These are phyloP conservation scores for Kentomonas sorsogonicus DNA, from an alignment of 208 protist genomes.

Conservation along the genomic window DNA sequence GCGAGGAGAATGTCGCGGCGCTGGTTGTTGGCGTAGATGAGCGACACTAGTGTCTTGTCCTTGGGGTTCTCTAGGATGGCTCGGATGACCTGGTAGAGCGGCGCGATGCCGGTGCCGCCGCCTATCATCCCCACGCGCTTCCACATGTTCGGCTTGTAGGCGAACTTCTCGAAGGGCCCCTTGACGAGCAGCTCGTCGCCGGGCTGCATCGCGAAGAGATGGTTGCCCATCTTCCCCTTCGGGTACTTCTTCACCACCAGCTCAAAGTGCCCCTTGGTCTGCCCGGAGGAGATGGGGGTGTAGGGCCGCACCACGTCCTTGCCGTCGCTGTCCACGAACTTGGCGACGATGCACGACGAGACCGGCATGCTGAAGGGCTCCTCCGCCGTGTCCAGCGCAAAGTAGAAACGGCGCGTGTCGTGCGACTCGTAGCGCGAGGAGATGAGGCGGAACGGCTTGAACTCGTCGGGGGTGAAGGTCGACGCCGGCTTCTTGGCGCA, in stretches of 20 bases:
- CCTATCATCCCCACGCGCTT: slow-evolving; percentile 89
- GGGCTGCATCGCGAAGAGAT: slow-evolving; percentile 86
- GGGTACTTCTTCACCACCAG: slow-evolving; percentile 83
- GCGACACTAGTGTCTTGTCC: slow-evolving; percentile 78
- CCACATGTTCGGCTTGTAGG: slow-evolving; percentile 83
- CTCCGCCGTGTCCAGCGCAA: slow-evolving; percentile 50
- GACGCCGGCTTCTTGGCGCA: slow-evolving; percentile 35
- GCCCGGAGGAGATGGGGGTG: slow-evolving; percentile 69
- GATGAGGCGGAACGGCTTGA: slow-evolving; percentile 73
- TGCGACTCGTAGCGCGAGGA: slow-evolving; percentile 81
- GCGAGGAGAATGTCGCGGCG: slow-evolving; percentile 89
- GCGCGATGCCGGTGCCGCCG: slow-evolving; percentile 89
- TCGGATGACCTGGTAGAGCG: slow-evolving; percentile 87
- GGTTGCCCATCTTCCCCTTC: slow-evolving; percentile 87
- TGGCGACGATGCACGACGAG: slow-evolving; percentile 74
- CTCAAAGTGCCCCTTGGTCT: slow-evolving; percentile 77
- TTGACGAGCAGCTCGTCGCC: slow-evolving; percentile 88
- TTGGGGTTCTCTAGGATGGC: slow-evolving; percentile 69
- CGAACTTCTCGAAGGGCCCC: slow-evolving; percentile 87
- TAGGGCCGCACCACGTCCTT: slow-evolving; percentile 87
- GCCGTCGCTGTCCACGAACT: slow-evolving; percentile 74
- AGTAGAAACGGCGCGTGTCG: slow-evolving; percentile 80
- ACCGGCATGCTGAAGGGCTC: slow-evolving; percentile 52
- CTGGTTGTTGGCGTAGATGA: slow-evolving; percentile 88
- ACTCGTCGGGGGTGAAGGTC: slow-evolving; percentile 70